A percentile compares a stretch with the other conserved stretches of the same genome.
These are phyloP conservation scores for Nitzschia sp. DNA, from an alignment of 108 stramenopile species.

Conservation along the genomic window DNA sequence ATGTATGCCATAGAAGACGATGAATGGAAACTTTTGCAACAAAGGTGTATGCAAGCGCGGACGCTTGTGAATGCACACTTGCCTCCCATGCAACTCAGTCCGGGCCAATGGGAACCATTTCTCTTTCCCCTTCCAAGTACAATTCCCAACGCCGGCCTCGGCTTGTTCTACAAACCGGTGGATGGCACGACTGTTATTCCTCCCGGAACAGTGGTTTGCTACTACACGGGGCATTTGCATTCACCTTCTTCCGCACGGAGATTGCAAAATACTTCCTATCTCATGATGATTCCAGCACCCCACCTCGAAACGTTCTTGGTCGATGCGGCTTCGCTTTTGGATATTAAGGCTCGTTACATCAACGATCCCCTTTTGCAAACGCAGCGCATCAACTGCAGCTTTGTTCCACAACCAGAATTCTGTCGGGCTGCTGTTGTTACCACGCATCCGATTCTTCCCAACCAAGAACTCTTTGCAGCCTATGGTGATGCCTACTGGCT, in stretches of 20 bases:
- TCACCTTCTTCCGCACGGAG: constrained; percentile 17
- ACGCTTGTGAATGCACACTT: constrained; percentile 25
- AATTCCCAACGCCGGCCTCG: constrained; percentile 32
- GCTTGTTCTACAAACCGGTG: constrained; percentile 28
- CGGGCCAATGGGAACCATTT: constrained; percentile 7
- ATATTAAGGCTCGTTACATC: constrained; percentile 39
- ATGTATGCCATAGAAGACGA: constrained; percentile 17
- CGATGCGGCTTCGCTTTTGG: constrained; percentile 9
- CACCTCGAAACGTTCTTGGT: constrained; percentile 22
- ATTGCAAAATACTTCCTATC: constrained; percentile 30
- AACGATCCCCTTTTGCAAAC: constrained; percentile 44
- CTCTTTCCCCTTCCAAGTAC: constrained; percentile 17
- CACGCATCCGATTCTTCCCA: constrained; percentile 50
- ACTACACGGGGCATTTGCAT: constrained; percentile 41
- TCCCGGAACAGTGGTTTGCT: constrained; percentile 27
- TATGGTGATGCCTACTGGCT: constrained; percentile 67
- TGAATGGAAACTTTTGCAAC: constrained; percentile 15
- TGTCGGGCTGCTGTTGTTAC: constrained; percentile 44
- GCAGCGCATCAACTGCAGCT: constrained; percentile 29
- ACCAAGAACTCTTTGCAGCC: constrained; percentile 76
- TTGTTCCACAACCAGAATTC: constrained; percentile 13
- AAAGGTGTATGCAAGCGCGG: constrained; percentile 25
- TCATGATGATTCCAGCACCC: constrained; percentile 29
- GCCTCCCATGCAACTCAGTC: constrained; percentile 8
- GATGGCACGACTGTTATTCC: constrained; percentile 13